Percentiles rank a stretch among this genome's conserved stretches.
Conservation (phyloP, 1,284 basidiomycete genomes). For the Taiwanofungus camphoratus region DNA sequence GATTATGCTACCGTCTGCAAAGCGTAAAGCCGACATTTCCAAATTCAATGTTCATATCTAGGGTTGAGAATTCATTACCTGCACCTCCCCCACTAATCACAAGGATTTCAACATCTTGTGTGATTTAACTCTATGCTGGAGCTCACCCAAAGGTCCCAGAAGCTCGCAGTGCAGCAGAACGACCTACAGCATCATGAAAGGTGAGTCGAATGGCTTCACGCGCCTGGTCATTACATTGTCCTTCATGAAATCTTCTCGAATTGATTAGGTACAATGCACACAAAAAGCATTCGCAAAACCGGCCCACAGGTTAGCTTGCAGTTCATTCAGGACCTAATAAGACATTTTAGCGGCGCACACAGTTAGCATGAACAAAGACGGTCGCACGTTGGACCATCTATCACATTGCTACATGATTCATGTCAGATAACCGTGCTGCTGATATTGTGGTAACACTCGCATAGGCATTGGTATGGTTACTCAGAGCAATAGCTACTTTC, state of each 20-base stretch:
- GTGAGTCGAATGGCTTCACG: constrained; percentile 13
- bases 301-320: constrained; percentile 13
- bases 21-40: neutral
- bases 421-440: too few relatives aligned
- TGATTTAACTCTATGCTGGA: too few relatives aligned
- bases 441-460: too few relatives aligned
- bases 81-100: constrained; percentile 10
- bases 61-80: constrained; percentile 1
- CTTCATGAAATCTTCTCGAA: constrained; percentile 6
- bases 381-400: constrained; percentile 6
- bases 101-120: neutral
- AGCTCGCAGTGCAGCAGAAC: constrained; percentile 5
- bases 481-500: too few relatives aligned
- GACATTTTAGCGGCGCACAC: neutral
- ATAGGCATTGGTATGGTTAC: too few relatives aligned
- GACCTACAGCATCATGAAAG: constrained; percentile 16
- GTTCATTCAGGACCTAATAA: constrained; percentile 6
- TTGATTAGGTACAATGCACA: neutral
- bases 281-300: neutral
- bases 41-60: neutral
- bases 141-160: constrained; percentile 9
- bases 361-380: neutral
- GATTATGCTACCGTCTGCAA: constrained; percentile 21
- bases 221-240: constrained; percentile 13
- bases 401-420: constrained; percentile 2